phyloP scores from a whole-genome alignment of 371 early-diverging fungal genomes.

The Rhizopus stolonifer region DNA sequence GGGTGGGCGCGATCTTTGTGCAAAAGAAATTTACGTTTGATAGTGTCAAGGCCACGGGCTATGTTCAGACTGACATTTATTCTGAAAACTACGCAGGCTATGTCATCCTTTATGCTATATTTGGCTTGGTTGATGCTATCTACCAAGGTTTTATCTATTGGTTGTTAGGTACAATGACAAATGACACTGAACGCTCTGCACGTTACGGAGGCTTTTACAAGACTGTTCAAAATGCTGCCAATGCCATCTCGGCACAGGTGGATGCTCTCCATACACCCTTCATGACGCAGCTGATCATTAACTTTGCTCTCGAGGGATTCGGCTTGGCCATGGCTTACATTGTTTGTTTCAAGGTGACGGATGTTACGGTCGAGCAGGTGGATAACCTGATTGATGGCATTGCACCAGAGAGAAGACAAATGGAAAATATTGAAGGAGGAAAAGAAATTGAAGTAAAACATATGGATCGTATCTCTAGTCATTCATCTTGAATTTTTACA shows the following conservation, averaged over 20 bases:
- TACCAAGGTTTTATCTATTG: conserved; percentile 75
- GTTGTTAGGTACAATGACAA: conserved; percentile 71
- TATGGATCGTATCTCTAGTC: not conserved
- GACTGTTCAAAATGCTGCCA: conserved; percentile 74
- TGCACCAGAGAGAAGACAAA: conserved; percentile 17
- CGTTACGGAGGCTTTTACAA: conserved; percentile 85
- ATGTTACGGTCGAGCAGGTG: conserved; percentile 36
- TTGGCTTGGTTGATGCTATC: conserved; percentile 70
- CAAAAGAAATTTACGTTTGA: conserved; percentile 47
- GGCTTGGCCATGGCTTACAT: conserved; percentile 30
- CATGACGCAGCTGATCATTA: conserved; percentile 31
- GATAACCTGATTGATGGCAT: conserved; percentile 27
- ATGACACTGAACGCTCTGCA: conserved; percentile 67
- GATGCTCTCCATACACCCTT: conserved; percentile 25
- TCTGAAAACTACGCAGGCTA: conserved; percentile 40
- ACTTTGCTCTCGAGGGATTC: conserved; percentile 26
- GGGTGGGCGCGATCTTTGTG: conserved; percentile 57
- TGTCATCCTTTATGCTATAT: conserved; percentile 59
- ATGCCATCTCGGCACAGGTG: conserved; percentile 54
- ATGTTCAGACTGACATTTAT: conserved; percentile 35
- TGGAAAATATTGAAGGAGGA: conserved; percentile 16
- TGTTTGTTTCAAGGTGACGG: conserved; percentile 35
- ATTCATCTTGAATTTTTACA: too few species aligned
- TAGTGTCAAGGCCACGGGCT: conserved; percentile 12
- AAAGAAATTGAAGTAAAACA: not conserved